Conservation (phyloP, 177 flowering plant species). For the Vitis hybrid region DNA sequence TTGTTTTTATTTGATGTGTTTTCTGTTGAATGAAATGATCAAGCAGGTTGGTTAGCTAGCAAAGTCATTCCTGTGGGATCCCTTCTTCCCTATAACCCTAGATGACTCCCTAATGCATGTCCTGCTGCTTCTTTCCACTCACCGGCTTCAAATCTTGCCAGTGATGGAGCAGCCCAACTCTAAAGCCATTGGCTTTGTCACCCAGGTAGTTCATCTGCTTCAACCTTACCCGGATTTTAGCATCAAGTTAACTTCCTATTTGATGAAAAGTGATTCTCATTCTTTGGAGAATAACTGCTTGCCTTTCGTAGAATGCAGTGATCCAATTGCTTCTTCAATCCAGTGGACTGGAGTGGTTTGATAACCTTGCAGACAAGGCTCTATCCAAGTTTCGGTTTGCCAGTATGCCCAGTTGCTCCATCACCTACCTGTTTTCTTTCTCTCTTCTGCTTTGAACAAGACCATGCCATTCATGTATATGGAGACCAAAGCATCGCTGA, state of each 20-base stretch:
- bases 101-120: slow-evolving; percentile 44
- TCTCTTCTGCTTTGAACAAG: slow-evolving; percentile 29
- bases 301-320: slow-evolving; percentile 30
- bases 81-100: slow-evolving; percentile 40
- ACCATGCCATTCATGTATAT: slow-evolving; percentile 15
- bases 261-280: not conserved
- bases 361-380: slow-evolving; percentile 31
- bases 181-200: slow-evolving; percentile 24
- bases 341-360: slow-evolving; percentile 51
- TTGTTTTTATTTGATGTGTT: not conserved
- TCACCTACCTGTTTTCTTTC: not conserved
- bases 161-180: slow-evolving; percentile 24
- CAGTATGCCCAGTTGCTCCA: not conserved
- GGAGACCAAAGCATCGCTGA: slow-evolving; percentile 39
- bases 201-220: slow-evolving; percentile 20
- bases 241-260: no score
- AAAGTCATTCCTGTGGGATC: slow-evolving; percentile 38
- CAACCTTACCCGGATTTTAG: no score
- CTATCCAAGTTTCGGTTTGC: slow-evolving; percentile 21
- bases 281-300: not conserved
- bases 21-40: no score
- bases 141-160: slow-evolving; percentile 36
- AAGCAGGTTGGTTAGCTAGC: slow-evolving; percentile 42
- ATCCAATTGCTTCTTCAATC: slow-evolving; percentile 39
- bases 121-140: slow-evolving; percentile 39